Conservation (phyloP, 176 grass and related monocot genomes). For the Melocanna baccifera region DNA sequence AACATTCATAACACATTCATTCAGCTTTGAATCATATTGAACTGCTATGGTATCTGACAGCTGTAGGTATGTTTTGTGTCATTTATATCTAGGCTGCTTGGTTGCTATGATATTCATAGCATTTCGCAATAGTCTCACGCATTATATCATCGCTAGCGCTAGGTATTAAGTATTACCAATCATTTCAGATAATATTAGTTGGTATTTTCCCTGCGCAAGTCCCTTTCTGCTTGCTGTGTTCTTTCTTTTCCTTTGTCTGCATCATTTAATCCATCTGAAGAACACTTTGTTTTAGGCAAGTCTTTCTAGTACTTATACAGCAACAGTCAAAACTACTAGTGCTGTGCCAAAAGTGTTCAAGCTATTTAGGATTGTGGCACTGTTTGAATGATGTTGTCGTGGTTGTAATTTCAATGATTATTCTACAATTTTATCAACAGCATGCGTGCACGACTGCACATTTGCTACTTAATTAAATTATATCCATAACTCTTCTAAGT, state of each 20-base stretch:
- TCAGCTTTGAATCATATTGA: neutral
- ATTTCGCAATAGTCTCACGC: neutral
- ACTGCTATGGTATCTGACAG: neutral
- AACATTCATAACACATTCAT: neutral
- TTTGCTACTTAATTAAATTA: neutral
- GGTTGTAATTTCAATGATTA: neutral
- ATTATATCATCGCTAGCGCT: neutral
- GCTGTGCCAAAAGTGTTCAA: neutral
- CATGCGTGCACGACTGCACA: neutral
- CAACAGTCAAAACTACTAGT: neutral
- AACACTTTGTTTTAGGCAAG: neutral
- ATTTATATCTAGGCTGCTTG: slow-evolving; percentile 1
- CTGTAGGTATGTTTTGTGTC: neutral
- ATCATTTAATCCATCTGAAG: neutral
- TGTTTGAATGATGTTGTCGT: neutral
- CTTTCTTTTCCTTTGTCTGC: neutral
- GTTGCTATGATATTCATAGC: neutral
- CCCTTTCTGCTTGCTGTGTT: neutral
- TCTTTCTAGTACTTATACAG: neutral
- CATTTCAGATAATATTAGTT: neutral
- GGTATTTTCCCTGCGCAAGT: neutral
- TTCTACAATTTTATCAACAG: neutral
- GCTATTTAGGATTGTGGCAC: neutral
- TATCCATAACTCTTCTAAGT: neutral
- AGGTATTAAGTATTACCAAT: neutral